Evolutionary conservation across 2,329 filamentous ascomycete genomes (phyloP).

Genomic region (Ophiostoma tasmaniense): DNA sequence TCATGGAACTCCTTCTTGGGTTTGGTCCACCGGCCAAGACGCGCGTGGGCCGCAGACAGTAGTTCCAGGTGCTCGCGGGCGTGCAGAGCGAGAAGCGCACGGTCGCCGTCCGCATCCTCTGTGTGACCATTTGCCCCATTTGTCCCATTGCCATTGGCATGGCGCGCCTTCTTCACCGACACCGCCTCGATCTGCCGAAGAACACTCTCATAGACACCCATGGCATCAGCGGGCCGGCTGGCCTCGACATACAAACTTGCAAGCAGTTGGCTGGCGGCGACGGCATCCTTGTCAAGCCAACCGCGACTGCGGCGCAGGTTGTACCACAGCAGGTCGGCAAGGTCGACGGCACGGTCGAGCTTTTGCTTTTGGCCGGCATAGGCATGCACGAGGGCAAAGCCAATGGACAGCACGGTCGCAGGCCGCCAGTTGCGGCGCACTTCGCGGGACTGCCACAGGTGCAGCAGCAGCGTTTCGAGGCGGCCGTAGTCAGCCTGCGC

Average conservation of each 20-base stretch:
- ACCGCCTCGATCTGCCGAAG: constrained; percentile 24
- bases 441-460: constrained; percentile 30
- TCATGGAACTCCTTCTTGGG: constrained; percentile 22
- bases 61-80: constrained; percentile 22
- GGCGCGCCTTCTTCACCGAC: neutral
- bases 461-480: constrained; percentile 32
- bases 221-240: constrained; percentile 25
- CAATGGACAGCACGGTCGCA: constrained; percentile 26
- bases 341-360: constrained; percentile 25
- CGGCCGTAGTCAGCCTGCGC: constrained; percentile 39
- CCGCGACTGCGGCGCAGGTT: constrained; percentile 29
- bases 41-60: constrained; percentile 19
- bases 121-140: neutral
- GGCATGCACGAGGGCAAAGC: constrained; percentile 28
- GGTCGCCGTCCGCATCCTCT: constrained; percentile 15
- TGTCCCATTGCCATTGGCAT: neutral
- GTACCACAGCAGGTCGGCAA: constrained; percentile 29
- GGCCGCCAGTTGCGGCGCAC: constrained; percentile 28
- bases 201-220: constrained; percentile 26
- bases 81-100: constrained; percentile 19
- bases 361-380: constrained; percentile 24
- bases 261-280: constrained; percentile 26
- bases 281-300: constrained; percentile 25
- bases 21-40: constrained; percentile 21
- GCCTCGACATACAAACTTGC: constrained; percentile 25